Percentiles rank a stretch among this genome's conserved stretches.
Conservation (phyloP, 2,329 filamentous ascomycete species). For the Elsinoe fawcettii region DNA sequence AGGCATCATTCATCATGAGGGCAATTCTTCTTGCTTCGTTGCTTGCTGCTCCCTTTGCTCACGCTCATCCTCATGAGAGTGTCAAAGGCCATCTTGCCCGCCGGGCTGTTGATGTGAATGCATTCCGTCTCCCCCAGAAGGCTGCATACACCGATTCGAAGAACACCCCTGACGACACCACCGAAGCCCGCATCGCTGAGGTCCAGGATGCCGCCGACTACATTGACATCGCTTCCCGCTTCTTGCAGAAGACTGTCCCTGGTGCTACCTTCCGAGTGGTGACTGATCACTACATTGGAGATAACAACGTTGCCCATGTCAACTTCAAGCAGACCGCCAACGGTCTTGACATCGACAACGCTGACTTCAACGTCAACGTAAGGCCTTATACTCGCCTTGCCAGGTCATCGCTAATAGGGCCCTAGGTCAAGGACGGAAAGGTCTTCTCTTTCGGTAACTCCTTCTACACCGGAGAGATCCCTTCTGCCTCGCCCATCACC, state of each 20-base stretch:
- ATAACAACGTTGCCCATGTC: conserved; percentile 50
- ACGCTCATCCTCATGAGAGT: conserved; percentile 1
- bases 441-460: conserved; percentile 53
- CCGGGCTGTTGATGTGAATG: conserved; percentile 28
- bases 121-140: conserved; percentile 26
- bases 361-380: conserved; percentile 54
- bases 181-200: conserved; percentile 21
- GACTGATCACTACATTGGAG: conserved; percentile 47
- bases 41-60: conserved; percentile 4
- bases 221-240: conserved; percentile 27
- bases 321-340: conserved; percentile 54
- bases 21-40: conserved; percentile 10
- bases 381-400: conserved; percentile 23
- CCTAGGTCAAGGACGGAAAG: conserved; percentile 45
- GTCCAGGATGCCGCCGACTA: conserved; percentile 21
- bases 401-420: neutral
- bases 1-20: conserved; percentile 2
- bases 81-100: conserved; percentile 6
- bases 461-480: conserved; percentile 40
- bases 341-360: conserved; percentile 53
- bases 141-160: conserved; percentile 22
- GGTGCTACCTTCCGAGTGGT: conserved; percentile 43
- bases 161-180: conserved; percentile 18
- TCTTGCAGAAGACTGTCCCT: conserved; percentile 30
- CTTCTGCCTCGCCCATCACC: conserved; percentile 33